Evolutionary conservation across 768 basidiomycete species (phyloP).

Genomic region (Rhizopogon rudus): DNA sequence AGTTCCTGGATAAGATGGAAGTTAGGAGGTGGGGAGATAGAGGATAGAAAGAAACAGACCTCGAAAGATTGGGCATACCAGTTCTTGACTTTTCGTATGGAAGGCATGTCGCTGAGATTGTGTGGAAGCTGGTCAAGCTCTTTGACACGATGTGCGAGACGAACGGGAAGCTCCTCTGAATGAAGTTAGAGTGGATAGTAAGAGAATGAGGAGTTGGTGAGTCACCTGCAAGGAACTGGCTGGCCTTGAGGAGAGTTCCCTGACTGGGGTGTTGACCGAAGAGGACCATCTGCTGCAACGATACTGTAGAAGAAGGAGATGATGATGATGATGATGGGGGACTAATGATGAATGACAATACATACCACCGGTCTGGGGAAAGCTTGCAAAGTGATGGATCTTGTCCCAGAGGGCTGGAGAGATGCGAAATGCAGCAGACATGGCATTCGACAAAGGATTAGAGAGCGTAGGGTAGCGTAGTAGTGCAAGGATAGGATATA

Average conservation of each 20-base stretch:
- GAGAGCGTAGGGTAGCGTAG: too few relatives aligned
- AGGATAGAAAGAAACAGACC: slow-evolving; percentile 41
- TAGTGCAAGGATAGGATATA: too few relatives aligned
- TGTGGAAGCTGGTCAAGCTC: slow-evolving; percentile 94
- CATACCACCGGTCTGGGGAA: slow-evolving; percentile 89
- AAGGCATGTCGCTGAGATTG: slow-evolving; percentile 85
- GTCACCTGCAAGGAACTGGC: slow-evolving; percentile 80
- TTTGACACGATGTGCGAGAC: slow-evolving; percentile 92
- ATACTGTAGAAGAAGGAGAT: slow-evolving; percentile 46
- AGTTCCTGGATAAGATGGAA: slow-evolving; percentile 59
- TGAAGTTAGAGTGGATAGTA: background rate
- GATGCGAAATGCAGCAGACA: slow-evolving; percentile 59
- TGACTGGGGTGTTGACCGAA: slow-evolving; percentile 96
- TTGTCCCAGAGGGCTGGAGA: slow-evolving; percentile 79
- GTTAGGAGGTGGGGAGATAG: slow-evolving; percentile 4
- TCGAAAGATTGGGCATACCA: slow-evolving; percentile 99
- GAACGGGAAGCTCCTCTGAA: slow-evolving; percentile 88
- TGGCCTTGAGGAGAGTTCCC: slow-evolving; percentile 89
- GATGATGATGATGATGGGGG: background rate
- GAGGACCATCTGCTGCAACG: slow-evolving; percentile 95
- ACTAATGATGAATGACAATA: slow-evolving; percentile 1
- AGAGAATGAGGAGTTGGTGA: slow-evolving; percentile 11
- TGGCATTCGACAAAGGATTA: slow-evolving; percentile 7
- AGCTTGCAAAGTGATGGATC: slow-evolving; percentile 87
- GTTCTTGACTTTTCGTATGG: slow-evolving; percentile 91